These are phyloP conservation scores for Curvularia eragrostidis DNA, from an alignment of 2,329 filamentous ascomycete species.

Conservation along the genomic window DNA sequence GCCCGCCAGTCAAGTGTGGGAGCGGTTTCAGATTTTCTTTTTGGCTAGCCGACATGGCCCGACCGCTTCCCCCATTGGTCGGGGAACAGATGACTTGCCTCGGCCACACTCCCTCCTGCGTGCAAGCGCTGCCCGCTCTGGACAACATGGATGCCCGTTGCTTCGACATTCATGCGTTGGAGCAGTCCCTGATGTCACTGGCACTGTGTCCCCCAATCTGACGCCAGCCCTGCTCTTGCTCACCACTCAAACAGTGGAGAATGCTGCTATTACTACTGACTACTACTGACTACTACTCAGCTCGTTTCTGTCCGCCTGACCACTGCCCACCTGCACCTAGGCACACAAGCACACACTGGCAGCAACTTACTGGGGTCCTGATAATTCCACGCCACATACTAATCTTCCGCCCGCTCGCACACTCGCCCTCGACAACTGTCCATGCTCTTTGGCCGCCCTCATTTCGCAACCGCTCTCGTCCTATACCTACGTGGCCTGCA, in stretches of 20 bases:
- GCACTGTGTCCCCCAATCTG: conserved; percentile 24
- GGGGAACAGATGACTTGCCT: conserved; percentile 38
- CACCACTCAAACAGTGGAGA: conserved; percentile 7
- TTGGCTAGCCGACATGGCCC: conserved; percentile 36
- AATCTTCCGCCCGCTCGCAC: conserved; percentile 7
- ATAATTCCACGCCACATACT: conserved; percentile 8
- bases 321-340: not conserved
- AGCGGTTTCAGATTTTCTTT: conserved; percentile 47
- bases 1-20: conserved; percentile 37
- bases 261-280: conserved; percentile 5
- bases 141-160: conserved; percentile 31
- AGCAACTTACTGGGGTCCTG: conserved; percentile 6
- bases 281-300: not conserved
- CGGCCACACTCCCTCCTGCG: conserved; percentile 29
- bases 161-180: conserved; percentile 41
- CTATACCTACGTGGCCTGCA: not conserved
- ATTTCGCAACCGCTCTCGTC: not conserved
- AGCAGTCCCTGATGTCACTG: conserved; percentile 35
- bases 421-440: conserved; percentile 1
- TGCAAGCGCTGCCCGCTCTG: conserved; percentile 41
- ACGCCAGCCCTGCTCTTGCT: conserved; percentile 12
- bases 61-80: conserved; percentile 32
- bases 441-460: conserved; percentile 4
- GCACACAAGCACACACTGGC: not conserved
- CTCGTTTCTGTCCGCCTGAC: not conserved